phyloP scores from a whole-genome alignment of 352 stramenopile species.

The Phytophthora foliorum region DNA sequence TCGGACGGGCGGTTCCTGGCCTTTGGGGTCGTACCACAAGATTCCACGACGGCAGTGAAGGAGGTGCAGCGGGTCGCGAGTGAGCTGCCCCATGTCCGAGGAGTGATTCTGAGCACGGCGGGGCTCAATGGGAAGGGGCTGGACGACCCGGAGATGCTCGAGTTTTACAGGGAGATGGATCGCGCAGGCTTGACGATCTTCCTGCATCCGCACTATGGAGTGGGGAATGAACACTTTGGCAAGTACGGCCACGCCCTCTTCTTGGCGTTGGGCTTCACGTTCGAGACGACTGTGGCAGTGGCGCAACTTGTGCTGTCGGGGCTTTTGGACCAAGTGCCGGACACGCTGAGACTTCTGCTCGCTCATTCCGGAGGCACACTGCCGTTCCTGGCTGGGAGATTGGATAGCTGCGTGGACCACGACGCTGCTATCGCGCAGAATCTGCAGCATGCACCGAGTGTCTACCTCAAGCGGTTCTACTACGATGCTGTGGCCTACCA shows the following conservation, averaged over 20 bases:
- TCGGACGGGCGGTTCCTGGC: conserved; percentile 56
- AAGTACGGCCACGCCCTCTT: conserved; percentile 69
- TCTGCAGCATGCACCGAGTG: conserved; percentile 53
- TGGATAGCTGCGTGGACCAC: conserved; percentile 73
- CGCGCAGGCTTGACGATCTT: conserved; percentile 60
- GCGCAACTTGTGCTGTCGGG: conserved; percentile 67
- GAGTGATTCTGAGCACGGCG: conserved; percentile 66
- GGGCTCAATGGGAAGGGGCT: conserved; percentile 65
- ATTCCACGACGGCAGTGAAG: conserved; percentile 42
- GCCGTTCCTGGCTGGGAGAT: conserved; percentile 64
- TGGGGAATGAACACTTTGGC: conserved; percentile 68
- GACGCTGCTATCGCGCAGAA: conserved; percentile 50
- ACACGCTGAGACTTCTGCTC: conserved; percentile 54
- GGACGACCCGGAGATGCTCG: conserved; percentile 64
- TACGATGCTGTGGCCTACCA: conserved; percentile 75
- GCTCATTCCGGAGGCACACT: conserved; percentile 72
- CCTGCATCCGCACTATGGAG: conserved; percentile 74
- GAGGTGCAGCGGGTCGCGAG: conserved; percentile 50
- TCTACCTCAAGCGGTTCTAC: conserved; percentile 70
- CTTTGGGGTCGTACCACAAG: conserved; percentile 64
- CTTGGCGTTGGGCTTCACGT: conserved; percentile 71
- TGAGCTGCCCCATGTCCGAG: conserved; percentile 46
- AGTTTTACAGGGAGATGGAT: conserved; percentile 60
- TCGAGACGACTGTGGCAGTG: conserved; percentile 75
- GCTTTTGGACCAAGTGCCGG: conserved; percentile 56